Evolutionary conservation across 179 eudicot species (phyloP).

Genomic region (Silene vulgaris): DNA sequence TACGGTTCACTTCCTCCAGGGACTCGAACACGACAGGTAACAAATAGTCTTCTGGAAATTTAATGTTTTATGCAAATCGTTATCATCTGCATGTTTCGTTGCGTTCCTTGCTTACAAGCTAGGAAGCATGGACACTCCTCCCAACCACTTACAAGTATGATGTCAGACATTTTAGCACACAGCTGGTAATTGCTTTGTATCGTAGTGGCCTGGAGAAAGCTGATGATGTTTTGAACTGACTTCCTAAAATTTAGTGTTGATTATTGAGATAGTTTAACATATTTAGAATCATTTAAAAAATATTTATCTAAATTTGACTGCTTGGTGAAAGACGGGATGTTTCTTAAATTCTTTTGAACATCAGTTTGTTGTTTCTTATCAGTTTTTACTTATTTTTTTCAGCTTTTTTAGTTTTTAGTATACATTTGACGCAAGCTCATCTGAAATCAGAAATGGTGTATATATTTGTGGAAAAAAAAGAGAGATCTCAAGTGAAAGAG

Average conservation of each 20-base stretch:
- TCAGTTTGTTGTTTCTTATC: too few relatives aligned
- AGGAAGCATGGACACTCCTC: too few relatives aligned
- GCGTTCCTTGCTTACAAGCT: constrained; percentile 5
- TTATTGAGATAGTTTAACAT: background rate
- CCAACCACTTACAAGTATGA: constrained; percentile 3
- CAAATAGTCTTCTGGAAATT: background rate
- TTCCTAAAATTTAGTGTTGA: constrained; percentile 6
- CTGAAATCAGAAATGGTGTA: too few relatives aligned
- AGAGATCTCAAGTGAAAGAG: too few relatives aligned
- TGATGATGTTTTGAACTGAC: background rate
- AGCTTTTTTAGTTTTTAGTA: too few relatives aligned
- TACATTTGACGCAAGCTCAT: too few relatives aligned
- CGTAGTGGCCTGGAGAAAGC: background rate
- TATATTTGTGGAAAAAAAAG: too few relatives aligned
- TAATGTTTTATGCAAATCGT: constrained; percentile 5
- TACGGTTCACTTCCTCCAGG: constrained; percentile 96
- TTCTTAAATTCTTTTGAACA: background rate
- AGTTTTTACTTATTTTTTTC: too few relatives aligned
- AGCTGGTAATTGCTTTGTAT: background rate
- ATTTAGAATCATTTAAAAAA: background rate
- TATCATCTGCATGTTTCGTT: background rate
- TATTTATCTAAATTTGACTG: background rate
- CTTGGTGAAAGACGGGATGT: background rate
- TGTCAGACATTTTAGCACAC: background rate
- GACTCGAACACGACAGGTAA: constrained; percentile 95